Evolutionary conservation across 2,329 filamentous ascomycete genomes (phyloP), one percentile per base, ranked within the genome.

Genomic region (Cytospora chrysosperma): DNA sequence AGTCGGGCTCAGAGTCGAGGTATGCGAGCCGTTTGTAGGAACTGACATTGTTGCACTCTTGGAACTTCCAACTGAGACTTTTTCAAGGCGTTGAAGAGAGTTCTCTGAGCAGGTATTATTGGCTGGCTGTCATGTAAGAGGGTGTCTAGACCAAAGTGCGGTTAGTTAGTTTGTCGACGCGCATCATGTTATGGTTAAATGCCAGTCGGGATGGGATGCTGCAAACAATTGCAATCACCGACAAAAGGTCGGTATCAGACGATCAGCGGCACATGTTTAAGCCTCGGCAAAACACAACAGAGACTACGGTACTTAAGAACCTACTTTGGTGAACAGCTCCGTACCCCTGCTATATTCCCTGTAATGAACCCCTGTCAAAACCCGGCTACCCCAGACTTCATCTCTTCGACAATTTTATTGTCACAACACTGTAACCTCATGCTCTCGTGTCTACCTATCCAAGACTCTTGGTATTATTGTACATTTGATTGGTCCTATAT

Each of bases 1-100:
- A 67, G 81, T 79, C 67, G 82, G 78, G 70, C 79, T 82, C 70
- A 79, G 69, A 49, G 78, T 76, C 66, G 76, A 73, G 68, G 76
- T 75, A 70, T 77, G 77, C 59, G 77, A 76, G 70, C 75, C 75
- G 70, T 76, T 73, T 51, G 50, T 55, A 43, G 62, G 56, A n/a
- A 62, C 62, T 21, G 59, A 51, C 59, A 65, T 64, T 59, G 24
- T 59, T 24, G 27, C 21, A 50, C 28, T 19, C 10, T 40, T 43
- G 19, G n/a, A 43, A 30, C 27, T 27, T 27, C 17, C 19, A 24
- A 28, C 28, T 32, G 30, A 51, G 43, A n/a, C 53, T 58, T 55
- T 27, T 34, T 47, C 43, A 47, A 21, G 13, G 37, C 37, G 12
- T 21, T 24, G n/a, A 47, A 24, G n/a, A 47, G n/a, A 12, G n/a